phyloP scores from a whole-genome alignment of 208 protist species.

The Trypanosoma lewisi region DNA sequence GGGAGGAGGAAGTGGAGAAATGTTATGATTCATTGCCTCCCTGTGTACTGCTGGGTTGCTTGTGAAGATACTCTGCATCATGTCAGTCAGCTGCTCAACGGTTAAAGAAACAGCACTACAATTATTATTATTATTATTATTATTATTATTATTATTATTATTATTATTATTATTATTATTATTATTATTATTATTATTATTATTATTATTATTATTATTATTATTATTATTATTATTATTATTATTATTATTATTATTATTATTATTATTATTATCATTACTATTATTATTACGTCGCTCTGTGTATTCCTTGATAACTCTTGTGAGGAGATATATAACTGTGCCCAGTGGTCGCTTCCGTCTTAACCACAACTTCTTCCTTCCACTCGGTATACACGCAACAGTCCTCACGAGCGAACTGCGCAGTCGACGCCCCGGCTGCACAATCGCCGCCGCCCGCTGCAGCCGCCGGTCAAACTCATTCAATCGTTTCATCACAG shows the following conservation, averaged over 20 bases:
- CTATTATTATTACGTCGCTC: neutral
- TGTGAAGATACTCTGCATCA: constrained; percentile 13
- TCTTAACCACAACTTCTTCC: neutral
- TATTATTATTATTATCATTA: neutral
- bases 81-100: constrained; percentile 1
- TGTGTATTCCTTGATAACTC: constrained; percentile 11
- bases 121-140: neutral
- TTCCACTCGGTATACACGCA: neutral
- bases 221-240: neutral
- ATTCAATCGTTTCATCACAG: constrained; percentile 3
- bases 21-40: neutral
- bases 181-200: neutral
- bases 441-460: neutral
- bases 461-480: constrained; percentile 5
- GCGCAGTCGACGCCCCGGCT: constrained; percentile 3
- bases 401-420: neutral
- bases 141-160: constrained; percentile 2
- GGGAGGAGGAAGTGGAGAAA: too few species aligned
- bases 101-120: neutral
- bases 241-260: neutral
- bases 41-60: neutral
- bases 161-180: too few species aligned
- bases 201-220: neutral
- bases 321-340: constrained; percentile 2
- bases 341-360: neutral